Evolutionary conservation across 2,329 filamentous ascomycete species (phyloP).

Genomic region (Alternaria angustiovoidea): DNA sequence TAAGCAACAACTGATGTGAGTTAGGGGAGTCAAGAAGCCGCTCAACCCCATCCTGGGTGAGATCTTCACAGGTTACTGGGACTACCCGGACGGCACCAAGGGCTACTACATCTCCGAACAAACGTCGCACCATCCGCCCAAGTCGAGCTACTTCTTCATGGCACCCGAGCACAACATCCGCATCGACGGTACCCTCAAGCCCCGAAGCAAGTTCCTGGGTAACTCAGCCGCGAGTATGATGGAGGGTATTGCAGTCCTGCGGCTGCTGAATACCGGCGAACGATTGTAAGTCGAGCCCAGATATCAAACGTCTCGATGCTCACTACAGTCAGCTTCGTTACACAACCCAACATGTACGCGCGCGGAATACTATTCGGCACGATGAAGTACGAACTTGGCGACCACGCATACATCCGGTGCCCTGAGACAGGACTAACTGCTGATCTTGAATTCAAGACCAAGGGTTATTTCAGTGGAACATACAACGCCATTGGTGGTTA

Average conservation of each 20-base stretch:
- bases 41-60: slow-evolving; percentile 96
- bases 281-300: slow-evolving; percentile 70
- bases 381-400: slow-evolving; percentile 99
- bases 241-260: slow-evolving; percentile 92
- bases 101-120: slow-evolving; percentile 98
- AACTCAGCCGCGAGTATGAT: slow-evolving; percentile 98
- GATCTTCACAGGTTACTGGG: slow-evolving; percentile 95
- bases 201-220: slow-evolving; percentile 91
- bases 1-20: slow-evolving; percentile 34
- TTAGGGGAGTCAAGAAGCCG: slow-evolving; percentile 95
- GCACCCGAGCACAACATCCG: slow-evolving; percentile 91
- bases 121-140: slow-evolving; percentile 96
- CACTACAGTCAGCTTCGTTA: slow-evolving; percentile 72
- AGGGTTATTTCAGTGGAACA: slow-evolving; percentile 94
- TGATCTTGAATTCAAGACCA: slow-evolving; percentile 98
- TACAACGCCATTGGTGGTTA: slow-evolving; percentile 95
- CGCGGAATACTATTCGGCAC: slow-evolving; percentile 96
- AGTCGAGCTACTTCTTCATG: slow-evolving; percentile 99
- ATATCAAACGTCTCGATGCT: slow-evolving; percentile 8
- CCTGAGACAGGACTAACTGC: slow-evolving; percentile 86
- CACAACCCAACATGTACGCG: slow-evolving; percentile 99
- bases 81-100: slow-evolving; percentile 81
- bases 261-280: slow-evolving; percentile 84
- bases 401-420: slow-evolving; percentile 92
- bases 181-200: slow-evolving; percentile 95